Base-by-base conservation (phyloP, 2,329 filamentous ascomycete genomes). In the Periconia digitata region DNA sequence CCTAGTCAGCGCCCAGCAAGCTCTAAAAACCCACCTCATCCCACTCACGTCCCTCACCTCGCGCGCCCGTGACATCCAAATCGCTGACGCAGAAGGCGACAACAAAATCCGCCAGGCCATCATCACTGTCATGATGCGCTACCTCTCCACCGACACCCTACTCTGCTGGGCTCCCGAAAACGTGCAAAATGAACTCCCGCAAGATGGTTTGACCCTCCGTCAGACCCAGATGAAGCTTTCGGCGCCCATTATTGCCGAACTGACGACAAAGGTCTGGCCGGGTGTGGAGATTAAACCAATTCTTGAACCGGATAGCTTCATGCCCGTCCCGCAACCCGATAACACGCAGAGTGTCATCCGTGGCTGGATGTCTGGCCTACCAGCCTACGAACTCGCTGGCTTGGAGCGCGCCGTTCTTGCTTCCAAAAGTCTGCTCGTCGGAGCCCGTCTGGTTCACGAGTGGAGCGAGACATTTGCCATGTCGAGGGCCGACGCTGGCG, bases 81-180 rank as follows among this genome's bases (percentile, higher is more conserved):
- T 79, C 17, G 86, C 90, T 58, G 89, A 95, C 57, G 68, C 67
- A 0, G 56, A 72, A 8, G 78, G 76, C 3, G 70, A 76, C 34
- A 67, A 63, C 15, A 75, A 77, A 20, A 78, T 87, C 32, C 81
- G 92, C 29, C 68, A 80, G 0, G 76, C 80, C 35, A 85, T 96
- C 40, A 75, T 87, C 15, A 77, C 76, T 16, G 85, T 84, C 54
- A 74, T 94, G 43, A 82, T 97, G 79, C 83, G 87, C 40, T 97
- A 97, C 71, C 81, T 99, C 21, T 85, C 91, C 61, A 97, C 94
- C 1, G 94, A 99, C 73, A 92, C 90, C 0, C 75, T 97, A 29
- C 83, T 99, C 1, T 97, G 92, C 80, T 96, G 91, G 89, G 90
- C 84, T 16, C 85, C 85, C 0, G 79, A 78, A 62, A 74, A 74